Conservation (phyloP, 176 grass and related monocot species). For the Hordeum vulgare region MorexV3_pseudomolecules_assembly NC_058524.1:158530316-158530815, state of each 20-base stretch:
- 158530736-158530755: neutral
- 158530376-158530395: neutral
- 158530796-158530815: neutral
- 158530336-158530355: neutral
- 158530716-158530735: neutral
- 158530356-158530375: neutral
- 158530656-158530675: neutral
- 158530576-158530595: too few relatives aligned
- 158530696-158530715: neutral
- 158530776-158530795: neutral
- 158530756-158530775: neutral
- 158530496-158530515: neutral
- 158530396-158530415: neutral
- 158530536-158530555: too few relatives aligned
- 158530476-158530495: neutral
- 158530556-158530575: too few relatives aligned
- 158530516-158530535: too few relatives aligned
- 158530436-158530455: neutral
- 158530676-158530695: neutral
- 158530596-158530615: too few relatives aligned
- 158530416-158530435: neutral
- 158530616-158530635: too few relatives aligned
- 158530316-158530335: neutral
- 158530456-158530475: neutral
- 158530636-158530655: too few relatives aligned